Evolutionary conservation across 768 basidiomycete genomes (phyloP).

Genomic region (Chalciporus chontae): DNA sequence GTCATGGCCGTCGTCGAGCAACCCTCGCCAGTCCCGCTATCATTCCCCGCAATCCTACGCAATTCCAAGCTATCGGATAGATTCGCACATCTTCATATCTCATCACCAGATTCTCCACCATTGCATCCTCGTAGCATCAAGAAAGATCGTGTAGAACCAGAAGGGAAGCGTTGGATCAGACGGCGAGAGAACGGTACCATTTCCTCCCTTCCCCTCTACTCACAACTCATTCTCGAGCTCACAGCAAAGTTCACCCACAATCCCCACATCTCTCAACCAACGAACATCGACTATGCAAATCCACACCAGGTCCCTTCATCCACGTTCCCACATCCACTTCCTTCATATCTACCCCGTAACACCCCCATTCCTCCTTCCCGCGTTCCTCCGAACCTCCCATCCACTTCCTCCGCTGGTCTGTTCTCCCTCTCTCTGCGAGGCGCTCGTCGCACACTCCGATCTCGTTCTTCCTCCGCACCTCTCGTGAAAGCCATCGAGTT

Average conservation of each 20-base stretch:
- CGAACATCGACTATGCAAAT: slow-evolving; percentile 50
- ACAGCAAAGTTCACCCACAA: slow-evolving; percentile 71
- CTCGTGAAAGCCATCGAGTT: slow-evolving; percentile 69
- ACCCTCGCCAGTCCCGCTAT: slow-evolving; percentile 53
- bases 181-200: slow-evolving; percentile 70
- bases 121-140: slow-evolving; percentile 24
- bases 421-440: slow-evolving; percentile 78
- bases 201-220: not conserved
- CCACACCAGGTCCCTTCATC: slow-evolving; percentile 41
- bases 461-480: slow-evolving; percentile 45
- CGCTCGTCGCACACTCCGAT: slow-evolving; percentile 63
- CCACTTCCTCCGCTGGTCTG: slow-evolving; percentile 65
- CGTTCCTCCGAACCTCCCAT: slow-evolving; percentile 41
- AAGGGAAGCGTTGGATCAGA: slow-evolving; percentile 75
- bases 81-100: slow-evolving; percentile 49
- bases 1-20: slow-evolving; percentile 9
- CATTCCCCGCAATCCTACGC: slow-evolving; percentile 69
- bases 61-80: slow-evolving; percentile 50
- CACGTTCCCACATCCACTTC: slow-evolving; percentile 78
- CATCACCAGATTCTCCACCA: slow-evolving; percentile 6
- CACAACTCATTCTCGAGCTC: not conserved
- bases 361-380: slow-evolving; percentile 45
- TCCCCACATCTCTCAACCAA: slow-evolving; percentile 65
- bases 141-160: slow-evolving; percentile 57
- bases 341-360: slow-evolving; percentile 63